Conservation (phyloP, 2,329 filamentous ascomycete genomes). For the Zymoseptoria pseudotritici region DNA sequence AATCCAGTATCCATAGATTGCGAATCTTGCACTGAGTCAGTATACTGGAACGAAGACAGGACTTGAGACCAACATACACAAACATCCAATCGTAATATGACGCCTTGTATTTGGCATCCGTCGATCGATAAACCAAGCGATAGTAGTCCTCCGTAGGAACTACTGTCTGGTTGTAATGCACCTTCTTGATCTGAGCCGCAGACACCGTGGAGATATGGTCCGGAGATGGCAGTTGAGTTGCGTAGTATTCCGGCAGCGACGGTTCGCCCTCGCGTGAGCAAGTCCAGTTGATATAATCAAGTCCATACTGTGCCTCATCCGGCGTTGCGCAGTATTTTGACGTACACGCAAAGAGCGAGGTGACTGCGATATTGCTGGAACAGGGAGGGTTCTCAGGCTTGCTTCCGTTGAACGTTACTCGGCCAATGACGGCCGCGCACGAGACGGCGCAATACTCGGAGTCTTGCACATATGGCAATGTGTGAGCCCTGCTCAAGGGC, state of each 20-base stretch:
- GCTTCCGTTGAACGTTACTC: not conserved
- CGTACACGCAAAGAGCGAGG: not conserved
- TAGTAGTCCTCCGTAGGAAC: not conserved
- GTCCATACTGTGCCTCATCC: not conserved
- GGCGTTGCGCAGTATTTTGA: not conserved
- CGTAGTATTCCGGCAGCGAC: not conserved
- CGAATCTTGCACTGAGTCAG: not conserved
- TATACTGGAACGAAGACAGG: not conserved
- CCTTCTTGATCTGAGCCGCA: not conserved
- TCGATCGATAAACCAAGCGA: not conserved
- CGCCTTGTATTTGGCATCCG: not conserved
- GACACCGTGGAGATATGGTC: not conserved
- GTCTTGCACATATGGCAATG: not conserved
- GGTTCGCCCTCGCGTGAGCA: not conserved
- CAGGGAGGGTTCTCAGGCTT: not conserved
- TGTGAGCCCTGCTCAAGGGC: not conserved
- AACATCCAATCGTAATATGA: not conserved
- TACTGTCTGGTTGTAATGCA: not conserved
- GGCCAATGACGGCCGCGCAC: not conserved
- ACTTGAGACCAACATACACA: not conserved
- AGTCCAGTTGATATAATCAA: not conserved
- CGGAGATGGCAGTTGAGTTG: not conserved
- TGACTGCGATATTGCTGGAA: not conserved
- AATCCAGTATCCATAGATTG: slow-evolving; percentile 35
- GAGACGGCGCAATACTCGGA: not conserved